Percentiles rank a stretch among this genome's conserved stretches.
Evolutionary conservation across 305 asterid species (phyloP).

Genomic region (Coffea humblotiana): DNA sequence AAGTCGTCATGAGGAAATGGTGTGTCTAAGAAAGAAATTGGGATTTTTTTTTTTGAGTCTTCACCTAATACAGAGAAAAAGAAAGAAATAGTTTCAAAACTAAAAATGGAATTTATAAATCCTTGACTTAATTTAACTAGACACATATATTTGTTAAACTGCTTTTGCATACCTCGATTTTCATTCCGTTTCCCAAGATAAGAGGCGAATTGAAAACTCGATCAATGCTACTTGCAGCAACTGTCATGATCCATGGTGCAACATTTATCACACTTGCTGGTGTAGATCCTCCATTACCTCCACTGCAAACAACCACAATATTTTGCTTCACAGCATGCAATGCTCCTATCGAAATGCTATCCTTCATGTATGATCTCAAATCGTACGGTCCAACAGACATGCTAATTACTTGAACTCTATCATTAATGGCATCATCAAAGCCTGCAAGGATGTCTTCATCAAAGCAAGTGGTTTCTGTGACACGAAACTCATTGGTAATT

Average conservation of each 20-base stretch:
- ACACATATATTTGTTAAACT: too few species aligned
- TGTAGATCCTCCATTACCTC: slow-evolving; percentile 26
- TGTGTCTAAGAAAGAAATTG: too few species aligned
- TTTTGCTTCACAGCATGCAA: slow-evolving; percentile 23
- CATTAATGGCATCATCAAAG: slow-evolving; percentile 26
- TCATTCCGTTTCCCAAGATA: slow-evolving; percentile 22
- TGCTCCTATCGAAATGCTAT: slow-evolving; percentile 25
- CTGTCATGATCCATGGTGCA: slow-evolving; percentile 33
- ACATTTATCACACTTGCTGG: slow-evolving; percentile 23
- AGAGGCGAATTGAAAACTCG: slow-evolving; percentile 25
- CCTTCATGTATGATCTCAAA: not conserved
- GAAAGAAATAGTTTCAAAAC: too few species aligned
- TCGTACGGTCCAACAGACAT: slow-evolving; percentile 11
- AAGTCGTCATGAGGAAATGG: too few species aligned
- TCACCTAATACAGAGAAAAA: too few species aligned
- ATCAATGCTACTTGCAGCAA: slow-evolving; percentile 34
- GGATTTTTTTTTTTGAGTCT: too few species aligned
- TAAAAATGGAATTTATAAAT: too few species aligned
- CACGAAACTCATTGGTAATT: not conserved
- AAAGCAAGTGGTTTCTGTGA: not conserved
- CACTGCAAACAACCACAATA: slow-evolving; percentile 23
- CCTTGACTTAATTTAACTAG: too few species aligned
- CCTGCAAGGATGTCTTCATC: slow-evolving; percentile 18
- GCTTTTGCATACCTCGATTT: slow-evolving; percentile 12
- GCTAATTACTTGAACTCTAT: slow-evolving; percentile 28